Evolutionary conservation across 768 basidiomycete species (phyloP).

Genomic region (Galerina sulciceps): DNA sequence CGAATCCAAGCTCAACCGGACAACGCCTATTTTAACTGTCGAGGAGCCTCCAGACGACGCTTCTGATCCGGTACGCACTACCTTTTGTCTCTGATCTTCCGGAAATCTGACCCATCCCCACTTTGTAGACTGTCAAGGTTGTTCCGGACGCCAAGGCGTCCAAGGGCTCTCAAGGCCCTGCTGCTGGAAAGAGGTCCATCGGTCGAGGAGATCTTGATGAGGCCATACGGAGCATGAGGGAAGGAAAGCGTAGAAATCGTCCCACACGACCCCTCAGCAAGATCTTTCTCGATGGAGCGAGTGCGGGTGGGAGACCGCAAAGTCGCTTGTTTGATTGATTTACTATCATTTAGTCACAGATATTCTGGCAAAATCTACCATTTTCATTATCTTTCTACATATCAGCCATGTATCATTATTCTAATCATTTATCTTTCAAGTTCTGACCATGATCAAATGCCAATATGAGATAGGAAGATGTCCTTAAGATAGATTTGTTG

Average conservation of each 20-base stretch:
- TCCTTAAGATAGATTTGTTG: too few relatives aligned
- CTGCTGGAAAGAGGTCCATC: slow-evolving; percentile 55
- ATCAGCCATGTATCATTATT: too few relatives aligned
- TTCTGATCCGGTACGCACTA: slow-evolving; percentile 17
- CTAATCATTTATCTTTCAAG: too few relatives aligned
- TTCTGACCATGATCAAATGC: too few relatives aligned
- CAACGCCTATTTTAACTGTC: slow-evolving; percentile 25
- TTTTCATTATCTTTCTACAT: too few relatives aligned
- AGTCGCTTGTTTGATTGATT: slow-evolving; percentile 16
- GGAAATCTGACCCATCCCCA: background rate
- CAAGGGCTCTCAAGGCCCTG: slow-evolving; percentile 41
- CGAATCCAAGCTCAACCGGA: slow-evolving; percentile 36
- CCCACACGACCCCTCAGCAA: slow-evolving; percentile 67
- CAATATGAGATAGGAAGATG: too few relatives aligned
- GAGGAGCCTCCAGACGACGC: slow-evolving; percentile 26
- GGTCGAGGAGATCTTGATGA: slow-evolving; percentile 84
- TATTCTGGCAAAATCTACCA: too few relatives aligned
- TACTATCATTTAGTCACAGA: background rate
- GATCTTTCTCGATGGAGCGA: slow-evolving; percentile 75
- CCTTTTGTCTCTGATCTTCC: background rate
- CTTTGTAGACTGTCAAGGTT: slow-evolving; percentile 47
- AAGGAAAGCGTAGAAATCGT: slow-evolving; percentile 60
- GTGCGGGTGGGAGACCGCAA: slow-evolving; percentile 15
- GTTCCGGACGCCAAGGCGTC: slow-evolving; percentile 18
- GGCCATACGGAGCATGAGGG: slow-evolving; percentile 80